A percentile compares a stretch with the other conserved stretches of the same genome.
Conservation (phyloP, 1,139 yeast species). For the Scheffersomyces titani region DNA sequence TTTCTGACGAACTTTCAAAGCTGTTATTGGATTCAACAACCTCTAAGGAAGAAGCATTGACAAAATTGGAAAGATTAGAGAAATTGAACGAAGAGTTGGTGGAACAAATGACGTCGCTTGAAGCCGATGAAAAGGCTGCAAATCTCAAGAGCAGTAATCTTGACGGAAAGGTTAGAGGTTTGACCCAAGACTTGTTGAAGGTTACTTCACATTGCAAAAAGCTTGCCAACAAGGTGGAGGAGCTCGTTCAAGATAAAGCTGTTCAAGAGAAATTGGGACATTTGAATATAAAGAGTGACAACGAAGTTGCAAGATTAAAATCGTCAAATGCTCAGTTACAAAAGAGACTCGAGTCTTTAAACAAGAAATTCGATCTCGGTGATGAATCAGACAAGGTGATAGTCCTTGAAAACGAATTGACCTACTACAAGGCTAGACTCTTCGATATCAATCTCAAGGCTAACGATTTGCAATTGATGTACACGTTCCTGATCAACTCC, state of each 20-base stretch:
- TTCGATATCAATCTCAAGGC: constrained; percentile 39
- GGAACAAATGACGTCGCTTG: constrained; percentile 20
- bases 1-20: constrained; percentile 22
- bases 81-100: constrained; percentile 15
- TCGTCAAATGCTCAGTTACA: constrained; percentile 17
- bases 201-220: constrained; percentile 31
- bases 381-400: constrained; percentile 2
- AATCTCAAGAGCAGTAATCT: constrained; percentile 11
- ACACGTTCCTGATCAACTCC: constrained; percentile 47
- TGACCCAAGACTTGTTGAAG: constrained; percentile 25
- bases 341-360: constrained; percentile 20
- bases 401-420: constrained; percentile 27
- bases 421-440: constrained; percentile 39
- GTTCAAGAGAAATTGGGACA: constrained; percentile 13
- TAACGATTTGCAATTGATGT: constrained; percentile 54
- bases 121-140: constrained; percentile 14
- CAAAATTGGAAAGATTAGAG: constrained; percentile 9
- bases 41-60: constrained; percentile 12
- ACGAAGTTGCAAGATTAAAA: constrained; percentile 14
- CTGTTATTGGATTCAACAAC: constrained; percentile 19
- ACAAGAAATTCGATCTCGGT: constrained; percentile 8
- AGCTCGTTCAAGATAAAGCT: constrained; percentile 10
- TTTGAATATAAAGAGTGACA: constrained; percentile 11
- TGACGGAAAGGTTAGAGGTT: constrained; percentile 14
- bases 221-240: constrained; percentile 31